These are phyloP conservation scores for Candida verbasci DNA, from an alignment of 805 yeast species.

Conservation along the genomic window DNA sequence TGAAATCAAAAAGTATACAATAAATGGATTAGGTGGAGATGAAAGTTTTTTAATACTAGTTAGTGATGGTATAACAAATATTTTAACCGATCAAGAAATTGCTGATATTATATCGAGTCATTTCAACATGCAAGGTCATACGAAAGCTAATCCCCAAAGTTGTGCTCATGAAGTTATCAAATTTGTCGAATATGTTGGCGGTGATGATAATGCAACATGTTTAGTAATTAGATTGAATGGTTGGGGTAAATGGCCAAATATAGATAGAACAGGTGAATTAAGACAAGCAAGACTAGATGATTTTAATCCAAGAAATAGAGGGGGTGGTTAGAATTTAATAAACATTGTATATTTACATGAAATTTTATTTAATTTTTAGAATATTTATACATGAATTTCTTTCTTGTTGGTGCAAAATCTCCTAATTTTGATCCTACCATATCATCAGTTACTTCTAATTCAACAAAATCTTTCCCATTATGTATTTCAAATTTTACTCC, in stretches of 20 bases:
- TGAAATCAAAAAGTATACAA: slow-evolving; percentile 31
- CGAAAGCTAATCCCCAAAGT: slow-evolving; percentile 73
- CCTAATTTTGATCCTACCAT: slow-evolving; percentile 97
- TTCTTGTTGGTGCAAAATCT: slow-evolving; percentile 92
- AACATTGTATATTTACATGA: neutral
- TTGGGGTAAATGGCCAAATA: slow-evolving; percentile 91
- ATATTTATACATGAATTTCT: slow-evolving; percentile 77
- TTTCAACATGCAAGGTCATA: slow-evolving; percentile 57
- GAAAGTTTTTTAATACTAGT: slow-evolving; percentile 81
- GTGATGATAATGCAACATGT: slow-evolving; percentile 96
- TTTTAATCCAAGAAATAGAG: slow-evolving; percentile 27
- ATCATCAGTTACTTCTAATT: slow-evolving; percentile 80
- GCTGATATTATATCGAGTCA: slow-evolving; percentile 80
- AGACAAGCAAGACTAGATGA: slow-evolving; percentile 67
- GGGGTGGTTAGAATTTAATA: slow-evolving; percentile 7
- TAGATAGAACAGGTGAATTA: slow-evolving; percentile 76
- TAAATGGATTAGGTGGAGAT: slow-evolving; percentile 65
- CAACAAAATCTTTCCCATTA: slow-evolving; percentile 92
- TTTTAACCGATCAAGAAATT: slow-evolving; percentile 83
- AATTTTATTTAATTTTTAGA: slow-evolving; percentile 50
- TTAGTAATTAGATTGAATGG: slow-evolving; percentile 73
- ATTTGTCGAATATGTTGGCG: slow-evolving; percentile 81
- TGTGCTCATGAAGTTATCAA: slow-evolving; percentile 83
- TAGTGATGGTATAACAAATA: slow-evolving; percentile 84
- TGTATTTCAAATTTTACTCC: slow-evolving; percentile 93